These are phyloP conservation scores for Elsinoe batatas DNA, from an alignment of 2,329 filamentous ascomycete genomes.

Conservation along the genomic window DNA sequence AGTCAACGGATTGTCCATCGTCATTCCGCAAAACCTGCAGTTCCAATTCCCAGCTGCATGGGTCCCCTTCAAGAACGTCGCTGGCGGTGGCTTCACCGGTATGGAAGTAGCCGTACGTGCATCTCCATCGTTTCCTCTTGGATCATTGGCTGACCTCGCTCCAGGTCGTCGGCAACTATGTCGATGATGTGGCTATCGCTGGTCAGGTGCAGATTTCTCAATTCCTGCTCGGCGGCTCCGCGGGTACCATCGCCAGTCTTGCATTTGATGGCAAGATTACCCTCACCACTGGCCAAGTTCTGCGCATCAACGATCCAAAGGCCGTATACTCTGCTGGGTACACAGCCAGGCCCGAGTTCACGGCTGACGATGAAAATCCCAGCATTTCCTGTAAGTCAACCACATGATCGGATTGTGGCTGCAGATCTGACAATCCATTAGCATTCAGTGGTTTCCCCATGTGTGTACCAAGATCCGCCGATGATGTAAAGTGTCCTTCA, in stretches of 20 bases:
- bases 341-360: constrained; percentile 33
- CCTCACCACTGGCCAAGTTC: constrained; percentile 28
- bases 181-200: constrained; percentile 30
- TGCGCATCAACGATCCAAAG: constrained; percentile 20
- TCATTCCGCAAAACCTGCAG: constrained; percentile 41
- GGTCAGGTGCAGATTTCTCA: constrained; percentile 31
- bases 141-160: constrained; percentile 14
- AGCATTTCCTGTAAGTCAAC: constrained; percentile 19
- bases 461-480: constrained; percentile 39
- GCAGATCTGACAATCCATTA: constrained; percentile 17
- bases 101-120: constrained; percentile 22
- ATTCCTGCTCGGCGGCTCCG: constrained; percentile 28
- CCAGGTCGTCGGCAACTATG: constrained; percentile 32
- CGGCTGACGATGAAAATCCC: constrained; percentile 41
- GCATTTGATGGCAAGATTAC: constrained; percentile 27
- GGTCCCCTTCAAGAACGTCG: constrained; percentile 32
- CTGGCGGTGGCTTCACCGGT: constrained; percentile 18
- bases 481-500: constrained; percentile 28
- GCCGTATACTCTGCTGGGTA: constrained; percentile 23
- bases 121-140: neutral
- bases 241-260: constrained; percentile 30
- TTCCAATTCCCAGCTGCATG: constrained; percentile 41
- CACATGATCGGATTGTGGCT: neutral
- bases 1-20: constrained; percentile 38
- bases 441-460: constrained; percentile 43